phyloP scores from a whole-genome alignment of 83 land plant species.

The Picea abies region DNA sequence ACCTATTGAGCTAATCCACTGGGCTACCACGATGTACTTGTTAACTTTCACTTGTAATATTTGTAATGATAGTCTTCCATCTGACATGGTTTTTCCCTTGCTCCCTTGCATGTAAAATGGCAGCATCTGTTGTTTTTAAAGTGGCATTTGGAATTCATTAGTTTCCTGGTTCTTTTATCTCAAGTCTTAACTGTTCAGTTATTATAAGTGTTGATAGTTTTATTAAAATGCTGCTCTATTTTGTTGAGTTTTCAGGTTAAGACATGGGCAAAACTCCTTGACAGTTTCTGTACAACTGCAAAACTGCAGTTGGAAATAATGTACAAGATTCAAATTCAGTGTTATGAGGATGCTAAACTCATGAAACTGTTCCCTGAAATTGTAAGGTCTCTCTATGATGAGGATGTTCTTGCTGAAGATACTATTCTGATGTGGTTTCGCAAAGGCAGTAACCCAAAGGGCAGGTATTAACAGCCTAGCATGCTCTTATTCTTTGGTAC shows the following conservation, averaged over 20 bases:
- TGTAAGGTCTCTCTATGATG: constrained; percentile 88
- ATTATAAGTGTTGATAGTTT: too few species aligned
- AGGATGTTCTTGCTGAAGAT: constrained; percentile 97
- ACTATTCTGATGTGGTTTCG: constrained; percentile 91
- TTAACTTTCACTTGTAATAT: too few species aligned
- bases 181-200: too few species aligned
- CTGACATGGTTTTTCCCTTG: too few species aligned
- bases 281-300: constrained; percentile 80
- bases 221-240: neutral
- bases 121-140: too few species aligned
- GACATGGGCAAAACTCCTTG: constrained; percentile 85
- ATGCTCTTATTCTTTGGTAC: neutral
- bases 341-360: constrained; percentile 96
- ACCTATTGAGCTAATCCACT: too few species aligned
- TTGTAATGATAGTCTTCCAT: too few species aligned
- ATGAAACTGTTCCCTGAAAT: constrained; percentile 98
- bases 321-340: constrained; percentile 94
- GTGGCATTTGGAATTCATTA: too few species aligned
- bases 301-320: constrained; percentile 89
- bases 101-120: too few species aligned
- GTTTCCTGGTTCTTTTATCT: too few species aligned
- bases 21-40: too few species aligned
- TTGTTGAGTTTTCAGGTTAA: constrained; percentile 61
- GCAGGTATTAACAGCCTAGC: constrained; percentile 53
- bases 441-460: constrained; percentile 93